Base-by-base conservation (phyloP, 2,329 filamentous ascomycete species). In the Trichoderma semiorbis region DNA sequence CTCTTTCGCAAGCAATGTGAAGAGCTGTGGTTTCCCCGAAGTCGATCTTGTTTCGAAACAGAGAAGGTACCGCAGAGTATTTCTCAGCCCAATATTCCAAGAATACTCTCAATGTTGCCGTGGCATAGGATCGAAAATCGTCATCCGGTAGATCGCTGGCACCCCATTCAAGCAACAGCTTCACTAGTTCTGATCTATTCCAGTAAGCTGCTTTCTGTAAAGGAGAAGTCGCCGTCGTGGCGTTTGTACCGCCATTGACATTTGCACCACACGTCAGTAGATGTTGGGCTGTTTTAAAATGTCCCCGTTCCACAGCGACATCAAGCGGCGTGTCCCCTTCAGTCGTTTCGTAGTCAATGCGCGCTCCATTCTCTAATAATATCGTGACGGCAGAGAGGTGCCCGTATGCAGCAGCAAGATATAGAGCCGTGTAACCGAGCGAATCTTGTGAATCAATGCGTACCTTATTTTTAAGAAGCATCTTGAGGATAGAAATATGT, bases 141-240 rank as follows among this genome's bases (percentile, higher is more conserved):
- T 28, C 1, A 12, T 2, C 21, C 5, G 3, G 21, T n/a, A 5
- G 21, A 3, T 16, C 14, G 24, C 7, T 5, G 2, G 64, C 47
- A 5, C 18, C 34, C 50, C 21, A 14, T 7, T 58, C 32, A 43
- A 68, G 34, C 11, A 69, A 26, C 5, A 61, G 8, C 53, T 30
- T 61, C 8, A 24, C 18, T 1, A 61, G 3, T 16, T 57, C 32
- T 7, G 16, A 7, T 26, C 21, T 7, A 2, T 7, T 14, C 12
- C 0, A 8, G 0, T 0, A 0, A 28, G 24, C 11, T n/a, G 64
- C 47, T 1, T 1, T 6, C 2, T 0, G 0, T 21, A 68, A 43
- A 1, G 64, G 64, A 8, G 5, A 5, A 1, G 16, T 4, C 7
- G 0, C 3, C 18, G n/a, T 0, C 21, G 7, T 6, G 28, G 47